Base-by-base conservation (phyloP, 2,329 filamentous ascomycete genomes). In the Alternaria panax region DNA sequence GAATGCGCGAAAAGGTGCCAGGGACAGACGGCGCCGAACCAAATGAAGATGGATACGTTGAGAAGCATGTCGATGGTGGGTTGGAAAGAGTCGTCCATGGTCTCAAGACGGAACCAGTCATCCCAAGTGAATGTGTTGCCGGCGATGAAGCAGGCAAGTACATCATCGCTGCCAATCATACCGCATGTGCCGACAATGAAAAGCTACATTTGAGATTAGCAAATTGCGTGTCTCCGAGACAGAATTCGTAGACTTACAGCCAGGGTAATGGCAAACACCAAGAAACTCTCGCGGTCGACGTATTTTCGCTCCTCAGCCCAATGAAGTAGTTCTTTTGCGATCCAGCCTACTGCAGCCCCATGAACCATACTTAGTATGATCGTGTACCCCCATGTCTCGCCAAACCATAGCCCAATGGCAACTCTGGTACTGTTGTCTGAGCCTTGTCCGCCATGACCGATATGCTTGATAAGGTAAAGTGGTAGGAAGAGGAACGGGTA, bases 21-120 rank as follows among this genome's bases (percentile, higher is more conserved):
- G 0, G 93, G 93, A 59, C 90, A 92, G 11, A 93, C 87, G 0
- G 92, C 92, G 4, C 72, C 72, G 48, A 70, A 63, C 93, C 92
- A 97, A 78, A 96, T 87, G 76, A 97, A 97, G 38, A 97, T 86
- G 18, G 89, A 84, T 4, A 96, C 87, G 73, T 97, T 97, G 57
- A 97, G 88, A 2, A 97, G 84, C 92, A 97, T 96, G 75, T 97
- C 93, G 45, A 97, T 91, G 0, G 93, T 97, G 0, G 93, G 93
- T 74, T 97, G 93, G n/a, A 97, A 85, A 2, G 91, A 93, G 75
- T 97, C 94, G 67, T 97, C 93, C 68, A 90, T 82, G 0, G 93
- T 97, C 76, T 96, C 91, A 1, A 94, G 82, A 0, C 93, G 90
- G 78, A 97, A 97, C 92, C 92, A 96, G 78, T 96, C 92, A 74